These are phyloP conservation scores for Phytophthora pinifolia DNA, from an alignment of 352 stramenopile species.

Conservation along the genomic window DNA sequence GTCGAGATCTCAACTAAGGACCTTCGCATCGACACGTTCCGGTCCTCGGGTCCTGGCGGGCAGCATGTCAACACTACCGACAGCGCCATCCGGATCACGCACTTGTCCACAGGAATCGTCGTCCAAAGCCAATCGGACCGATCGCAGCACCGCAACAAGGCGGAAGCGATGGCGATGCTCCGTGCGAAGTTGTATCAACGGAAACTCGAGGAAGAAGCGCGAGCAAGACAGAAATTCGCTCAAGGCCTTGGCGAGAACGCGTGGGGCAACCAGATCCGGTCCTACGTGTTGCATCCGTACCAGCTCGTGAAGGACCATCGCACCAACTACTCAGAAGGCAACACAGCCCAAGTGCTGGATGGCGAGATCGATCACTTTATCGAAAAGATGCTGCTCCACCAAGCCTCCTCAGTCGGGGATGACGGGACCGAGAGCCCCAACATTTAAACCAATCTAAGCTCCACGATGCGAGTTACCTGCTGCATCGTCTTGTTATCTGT, in stretches of 20 bases:
- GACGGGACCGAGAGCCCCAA: slow-evolving; percentile 1
- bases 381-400: slow-evolving; percentile 65
- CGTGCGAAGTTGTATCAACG: slow-evolving; percentile 73
- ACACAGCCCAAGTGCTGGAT: slow-evolving; percentile 90
- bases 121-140: slow-evolving; percentile 95
- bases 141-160: slow-evolving; percentile 94
- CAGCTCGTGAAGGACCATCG: slow-evolving; percentile 98
- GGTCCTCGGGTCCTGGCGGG: slow-evolving; percentile 91
- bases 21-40: slow-evolving; percentile 94
- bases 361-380: slow-evolving; percentile 87
- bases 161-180: slow-evolving; percentile 89
- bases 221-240: slow-evolving; percentile 50
- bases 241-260: slow-evolving; percentile 75
- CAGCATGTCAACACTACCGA: slow-evolving; percentile 99
- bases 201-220: slow-evolving; percentile 55
- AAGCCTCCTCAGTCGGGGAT: slow-evolving; percentile 17
- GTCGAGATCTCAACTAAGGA: slow-evolving; percentile 81
- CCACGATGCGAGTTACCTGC: no score
- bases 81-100: slow-evolving; percentile 95
- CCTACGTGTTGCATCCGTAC: slow-evolving; percentile 98
- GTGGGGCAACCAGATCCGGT: slow-evolving; percentile 93
- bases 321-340: slow-evolving; percentile 88
- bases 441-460: slow-evolving; percentile 12
- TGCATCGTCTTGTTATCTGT: slow-evolving; percentile 13
- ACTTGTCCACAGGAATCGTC: slow-evolving; percentile 93